Evolutionary conservation across 2,329 filamentous ascomycete species (phyloP), one percentile per base, ranked within the genome.

Genomic region (Purpureocillium lavendulum): DNA sequence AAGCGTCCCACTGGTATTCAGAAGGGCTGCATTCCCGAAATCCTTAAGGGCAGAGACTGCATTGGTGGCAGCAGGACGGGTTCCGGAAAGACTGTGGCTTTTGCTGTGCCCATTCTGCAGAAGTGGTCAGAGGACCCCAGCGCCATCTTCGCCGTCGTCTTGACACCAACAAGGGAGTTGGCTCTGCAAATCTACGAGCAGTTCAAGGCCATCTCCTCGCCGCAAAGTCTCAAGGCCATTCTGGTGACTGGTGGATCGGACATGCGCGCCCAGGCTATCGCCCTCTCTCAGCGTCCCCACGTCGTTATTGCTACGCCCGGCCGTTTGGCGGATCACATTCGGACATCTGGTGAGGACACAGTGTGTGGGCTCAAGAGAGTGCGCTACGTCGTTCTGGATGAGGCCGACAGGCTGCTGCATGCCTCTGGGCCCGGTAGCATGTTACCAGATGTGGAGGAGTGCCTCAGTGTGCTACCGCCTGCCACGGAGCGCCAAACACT

Each of bases 121-220:
- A 84, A 83, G 61, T 97, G 89, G 88, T 80, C 90, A 2, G 77
- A 88, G 55, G 89, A 98, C 65, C 92, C 92, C 1, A 82, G 83
- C 43, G 92, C 87, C 33, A 90, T 97, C 51, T 98, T 87, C 60
- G 90, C 80, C 2, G 68, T 98, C 6, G 77, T 98, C 12, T 66
- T 98, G 54, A 98, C 92, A 8, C 89, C 88, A 15, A 95, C 87
- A 7, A 76, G 83, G 52, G 92, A 98, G 66, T 76, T 98, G 42
- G 92, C 92, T 4, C 75, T 97, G 16, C 92, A 98, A 58, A 96
- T 98, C 36, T 94, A 83, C 59, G 92, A 98, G 65, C 92, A 98
- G 61, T 82, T 97, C 67, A 87, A 87, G 56, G 92, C 92, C 12
- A 87, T 98, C 40, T 90, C 87, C 3, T 80, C 88, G 4, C 84